A percentile compares a stretch with the other conserved stretches of the same genome.
Conservation (phyloP, 129 eudicot species). For the Tanacetum coccineum region DNA sequence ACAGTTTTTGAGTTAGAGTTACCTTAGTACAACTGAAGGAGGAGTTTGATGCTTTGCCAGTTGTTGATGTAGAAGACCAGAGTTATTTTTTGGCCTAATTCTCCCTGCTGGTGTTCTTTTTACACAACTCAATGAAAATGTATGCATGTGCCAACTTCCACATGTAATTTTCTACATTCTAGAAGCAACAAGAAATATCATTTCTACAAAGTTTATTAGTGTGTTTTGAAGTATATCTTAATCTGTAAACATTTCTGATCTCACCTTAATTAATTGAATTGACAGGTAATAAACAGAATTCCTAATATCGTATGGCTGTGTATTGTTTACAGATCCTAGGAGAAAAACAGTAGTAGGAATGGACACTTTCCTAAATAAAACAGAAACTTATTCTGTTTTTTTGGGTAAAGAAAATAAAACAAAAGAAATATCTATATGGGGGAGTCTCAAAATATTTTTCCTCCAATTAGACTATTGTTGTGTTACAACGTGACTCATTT, state of each 20-base stretch:
- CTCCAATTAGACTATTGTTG: too few relatives aligned
- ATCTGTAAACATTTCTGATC: background rate
- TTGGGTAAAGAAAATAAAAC: too few relatives aligned
- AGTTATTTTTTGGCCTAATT: slow-evolving; percentile 2
- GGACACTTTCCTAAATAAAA: too few relatives aligned
- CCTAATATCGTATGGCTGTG: too few relatives aligned
- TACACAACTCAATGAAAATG: slow-evolving; percentile 8
- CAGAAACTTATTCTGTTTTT: too few relatives aligned
- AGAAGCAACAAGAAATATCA: slow-evolving; percentile 24
- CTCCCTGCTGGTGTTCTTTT: background rate
- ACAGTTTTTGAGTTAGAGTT: slow-evolving; percentile 12
- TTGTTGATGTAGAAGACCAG: slow-evolving; percentile 26
- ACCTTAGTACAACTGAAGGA: slow-evolving; percentile 13
- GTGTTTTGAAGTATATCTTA: background rate
- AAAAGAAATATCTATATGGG: too few relatives aligned
- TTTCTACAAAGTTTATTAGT: background rate
- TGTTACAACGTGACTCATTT: too few relatives aligned
- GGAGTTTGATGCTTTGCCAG: slow-evolving; percentile 13
- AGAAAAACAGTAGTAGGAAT: too few relatives aligned
- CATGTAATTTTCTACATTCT: slow-evolving; percentile 20
- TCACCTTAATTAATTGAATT: too few relatives aligned
- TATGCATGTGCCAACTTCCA: slow-evolving; percentile 24
- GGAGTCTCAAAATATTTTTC: too few relatives aligned
- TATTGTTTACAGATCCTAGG: too few relatives aligned
- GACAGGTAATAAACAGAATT: too few relatives aligned